Evolutionary conservation across 2,329 filamentous ascomycete species (phyloP).

Genomic region (Penicillium sp.): DNA sequence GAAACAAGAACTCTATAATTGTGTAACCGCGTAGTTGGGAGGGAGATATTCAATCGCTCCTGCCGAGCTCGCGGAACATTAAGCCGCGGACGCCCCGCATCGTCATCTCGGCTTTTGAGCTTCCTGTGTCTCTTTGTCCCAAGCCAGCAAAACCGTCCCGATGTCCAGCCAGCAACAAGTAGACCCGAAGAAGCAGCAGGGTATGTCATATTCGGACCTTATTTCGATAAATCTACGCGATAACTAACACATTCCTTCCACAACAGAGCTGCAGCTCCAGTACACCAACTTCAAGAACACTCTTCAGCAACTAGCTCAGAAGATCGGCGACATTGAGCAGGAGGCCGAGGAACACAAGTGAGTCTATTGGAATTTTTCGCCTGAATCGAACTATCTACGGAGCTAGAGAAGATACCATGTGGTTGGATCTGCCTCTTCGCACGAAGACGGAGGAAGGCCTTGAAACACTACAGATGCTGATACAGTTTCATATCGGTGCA

Average conservation of each 20-base stretch:
- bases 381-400: background rate
- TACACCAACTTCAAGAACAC: conserved; percentile 64
- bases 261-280: conserved; percentile 53
- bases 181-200: conserved; percentile 52
- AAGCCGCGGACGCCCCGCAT: conserved; percentile 36
- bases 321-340: conserved; percentile 96
- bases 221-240: background rate
- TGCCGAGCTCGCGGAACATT: conserved; percentile 19
- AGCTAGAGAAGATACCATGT: background rate
- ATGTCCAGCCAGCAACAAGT: conserved; percentile 49
- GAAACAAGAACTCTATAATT: too few relatives aligned
- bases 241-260: conserved; percentile 14
- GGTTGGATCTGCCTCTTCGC: background rate
- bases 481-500: conserved; percentile 43
- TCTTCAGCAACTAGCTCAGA: conserved; percentile 89
- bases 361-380: conserved; percentile 37
- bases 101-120: conserved; percentile 37
- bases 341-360: conserved; percentile 98
- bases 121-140: conserved; percentile 19
- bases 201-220: conserved; percentile 31
- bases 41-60: conserved; percentile 10
- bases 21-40: background rate
- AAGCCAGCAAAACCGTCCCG: conserved; percentile 18
- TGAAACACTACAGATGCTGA: conserved; percentile 19
- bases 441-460: background rate